Evolutionary conservation across 2,329 filamentous ascomycete species (phyloP), one percentile per base, ranked within the genome.

Genomic region (Cladosporium sp.): DNA sequence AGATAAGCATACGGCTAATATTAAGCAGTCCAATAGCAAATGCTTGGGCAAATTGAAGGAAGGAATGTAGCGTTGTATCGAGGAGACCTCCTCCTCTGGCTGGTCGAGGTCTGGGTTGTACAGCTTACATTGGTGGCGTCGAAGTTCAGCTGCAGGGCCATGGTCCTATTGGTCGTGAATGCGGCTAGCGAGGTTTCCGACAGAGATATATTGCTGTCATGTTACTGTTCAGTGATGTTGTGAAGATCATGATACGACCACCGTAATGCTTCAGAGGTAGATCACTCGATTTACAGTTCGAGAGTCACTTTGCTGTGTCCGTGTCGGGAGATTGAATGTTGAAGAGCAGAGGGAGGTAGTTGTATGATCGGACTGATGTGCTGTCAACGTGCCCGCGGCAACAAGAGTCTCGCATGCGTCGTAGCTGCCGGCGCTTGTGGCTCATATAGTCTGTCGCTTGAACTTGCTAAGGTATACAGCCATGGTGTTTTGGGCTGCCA

Each of bases 1-100:
- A 62, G 51, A 62, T 26, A 62, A 62, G 59, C 59, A 62, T 32
- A 28, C 59, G 59, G 59, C 59, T 62, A 62, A 62, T 52, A 14
- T 36, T 38, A 52, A 62, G 44, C 30, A 28, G 59, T 28, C 59
- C 59, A 62, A 62, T 62, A 26, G 59, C 30, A 32, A 62, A 62
- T 38, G 59, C 59, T 62, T 62, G 59, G 59, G 59, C 15, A 36
- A 36, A 62, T 52, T 36, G 32, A 36, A 8, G 44, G 21, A 41
- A 38, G 44, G 44, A 49, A 8, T 26, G 32, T 62, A 52, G 59
- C 44, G 12, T 52, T 62, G 59, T 62, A 62, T 52, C 30, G 12
- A 51, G 21, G 4, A 26, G 30, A n/a, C 59, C 47, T 54, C 28
- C 12, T 44, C 32, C 44, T 38, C 57, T 59, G 26, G 36, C 41